Base-by-base conservation (phyloP, 192 early-diverging fungal genomes). In the Linnemannia elongata region DNA sequence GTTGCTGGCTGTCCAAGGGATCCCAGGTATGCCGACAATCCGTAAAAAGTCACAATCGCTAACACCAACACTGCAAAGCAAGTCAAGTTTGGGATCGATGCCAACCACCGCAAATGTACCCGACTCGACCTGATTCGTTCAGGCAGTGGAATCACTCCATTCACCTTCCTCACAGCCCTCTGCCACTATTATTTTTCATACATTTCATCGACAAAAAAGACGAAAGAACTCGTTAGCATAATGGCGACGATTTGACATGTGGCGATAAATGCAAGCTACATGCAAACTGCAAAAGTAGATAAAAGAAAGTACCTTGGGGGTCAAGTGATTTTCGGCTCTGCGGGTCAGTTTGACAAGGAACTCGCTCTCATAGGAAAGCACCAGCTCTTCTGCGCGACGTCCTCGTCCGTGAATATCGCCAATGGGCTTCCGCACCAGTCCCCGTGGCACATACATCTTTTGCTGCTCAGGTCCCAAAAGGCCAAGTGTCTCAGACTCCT, bases 351-450 rank as follows among this genome's bases (percentile, higher is more conserved):
- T 81, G 42, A 87, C 76, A 22, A 87, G 41, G 27, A 36, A 78
- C 18, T 87, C 85, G 66, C 69, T 81, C 30, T 87, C 85, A 18
- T 87, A 87, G 1, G 85, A 81, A 45, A 87, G 47, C 0, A 87
- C 79, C 30, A 87, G 47, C 1, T 70, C 60, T 42, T 87, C 66
- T 15, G 77, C 72, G 7, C 72, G 69, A 12, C 76, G 54, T 45
- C 79, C 79, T n/a, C 36, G 39, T n/a, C 68, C 38, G 6, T 72
- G 70, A 4, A 87, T 41, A 39, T 81, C 79, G 36, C 75, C 79
- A 54, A 78, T 57, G 6, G 85, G 45, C 30, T 63, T 74, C 72
- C 66, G 81, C 47, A 78, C 63, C 39, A 87, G 54, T 0, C 85
- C 85, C 3, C 76, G 52, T 27, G 85, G 85, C 22, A 81, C 76